phyloP scores from a whole-genome alignment of 2,329 filamentous ascomycete species.

The Macrophomina phaseolina region DNA sequence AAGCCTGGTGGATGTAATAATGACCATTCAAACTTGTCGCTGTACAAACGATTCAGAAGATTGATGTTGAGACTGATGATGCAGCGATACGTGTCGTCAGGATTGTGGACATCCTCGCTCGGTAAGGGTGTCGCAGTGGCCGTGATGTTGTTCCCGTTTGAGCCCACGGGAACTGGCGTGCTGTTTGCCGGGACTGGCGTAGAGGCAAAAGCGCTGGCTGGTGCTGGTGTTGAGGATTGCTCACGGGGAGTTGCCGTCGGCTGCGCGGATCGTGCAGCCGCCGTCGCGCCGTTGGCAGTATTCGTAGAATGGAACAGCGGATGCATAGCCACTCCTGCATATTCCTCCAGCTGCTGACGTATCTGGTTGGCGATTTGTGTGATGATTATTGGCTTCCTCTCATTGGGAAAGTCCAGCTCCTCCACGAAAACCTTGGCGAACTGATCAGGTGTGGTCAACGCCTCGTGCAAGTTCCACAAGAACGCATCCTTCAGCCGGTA shows the following conservation, averaged over 20 bases:
- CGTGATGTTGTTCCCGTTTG: slow-evolving; percentile 54
- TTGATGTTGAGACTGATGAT: slow-evolving; percentile 92
- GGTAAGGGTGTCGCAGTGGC: slow-evolving; percentile 70
- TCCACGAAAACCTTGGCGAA: slow-evolving; percentile 91
- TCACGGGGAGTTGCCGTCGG: slow-evolving; percentile 44
- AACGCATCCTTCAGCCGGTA: slow-evolving; percentile 95
- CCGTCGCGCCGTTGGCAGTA: not conserved
- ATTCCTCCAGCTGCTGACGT: slow-evolving; percentile 92
- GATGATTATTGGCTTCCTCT: slow-evolving; percentile 66
- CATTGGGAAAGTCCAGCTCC: slow-evolving; percentile 87
- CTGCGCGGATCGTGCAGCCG: not conserved
- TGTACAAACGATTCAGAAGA: slow-evolving; percentile 87
- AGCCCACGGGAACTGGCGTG: slow-evolving; percentile 55
- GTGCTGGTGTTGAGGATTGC: slow-evolving; percentile 55
- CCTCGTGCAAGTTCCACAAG: slow-evolving; percentile 96
- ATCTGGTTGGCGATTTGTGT: slow-evolving; percentile 91
- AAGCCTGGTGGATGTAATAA: slow-evolving; percentile 89
- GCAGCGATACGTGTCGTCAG: slow-evolving; percentile 93
- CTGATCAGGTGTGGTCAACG: slow-evolving; percentile 89
- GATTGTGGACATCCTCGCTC: slow-evolving; percentile 78
- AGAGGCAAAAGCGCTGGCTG: slow-evolving; percentile 35
- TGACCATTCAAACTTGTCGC: slow-evolving; percentile 98
- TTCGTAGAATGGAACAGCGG: slow-evolving; percentile 78
- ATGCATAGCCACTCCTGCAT: slow-evolving; percentile 90
- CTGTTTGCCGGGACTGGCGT: slow-evolving; percentile 54